phyloP scores from a whole-genome alignment of 306 rosid genomes.

The Dalbergia oliveri region DNA sequence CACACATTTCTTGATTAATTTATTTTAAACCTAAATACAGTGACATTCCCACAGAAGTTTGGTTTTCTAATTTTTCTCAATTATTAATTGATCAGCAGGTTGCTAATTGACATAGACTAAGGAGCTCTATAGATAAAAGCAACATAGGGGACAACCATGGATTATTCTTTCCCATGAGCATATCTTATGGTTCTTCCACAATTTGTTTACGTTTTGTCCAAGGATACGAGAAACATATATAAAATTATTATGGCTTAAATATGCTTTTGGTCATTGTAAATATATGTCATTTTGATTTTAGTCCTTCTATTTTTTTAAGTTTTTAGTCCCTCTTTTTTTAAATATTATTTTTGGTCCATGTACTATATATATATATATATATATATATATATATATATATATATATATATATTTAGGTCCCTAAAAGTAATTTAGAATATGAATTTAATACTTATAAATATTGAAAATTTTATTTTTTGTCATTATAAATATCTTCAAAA shows the following conservation, averaged over 20 bases:
- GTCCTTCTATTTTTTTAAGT: too few species aligned
- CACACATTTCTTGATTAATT: constrained; percentile 25
- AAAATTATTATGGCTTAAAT: neutral
- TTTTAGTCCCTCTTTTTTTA: too few species aligned
- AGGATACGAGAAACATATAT: constrained; percentile 32
- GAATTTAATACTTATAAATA: too few species aligned
- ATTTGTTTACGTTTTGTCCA: constrained; percentile 36
- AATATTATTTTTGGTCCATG: too few species aligned
- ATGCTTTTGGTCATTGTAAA: too few species aligned
- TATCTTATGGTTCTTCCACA: constrained; percentile 37
- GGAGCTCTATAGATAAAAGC: constrained; percentile 35
- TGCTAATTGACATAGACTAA: constrained; percentile 37
- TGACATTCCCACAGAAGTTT: constrained; percentile 25
- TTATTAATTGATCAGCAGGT: constrained; percentile 25
- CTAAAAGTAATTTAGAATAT: too few species aligned
- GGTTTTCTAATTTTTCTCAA: neutral
- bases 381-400: too few species aligned
- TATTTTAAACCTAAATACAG: constrained; percentile 20
- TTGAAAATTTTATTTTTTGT: too few species aligned
- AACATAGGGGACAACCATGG: constrained; percentile 42
- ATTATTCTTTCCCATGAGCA: constrained; percentile 34
- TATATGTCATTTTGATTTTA: too few species aligned
- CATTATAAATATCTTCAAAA: too few species aligned
- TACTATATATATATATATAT: too few species aligned
- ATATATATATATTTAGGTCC: too few species aligned